Evolutionary conservation across 371 early-diverging fungal genomes (phyloP).

Genomic region (Paraphysoderma sedebokerense): DNA sequence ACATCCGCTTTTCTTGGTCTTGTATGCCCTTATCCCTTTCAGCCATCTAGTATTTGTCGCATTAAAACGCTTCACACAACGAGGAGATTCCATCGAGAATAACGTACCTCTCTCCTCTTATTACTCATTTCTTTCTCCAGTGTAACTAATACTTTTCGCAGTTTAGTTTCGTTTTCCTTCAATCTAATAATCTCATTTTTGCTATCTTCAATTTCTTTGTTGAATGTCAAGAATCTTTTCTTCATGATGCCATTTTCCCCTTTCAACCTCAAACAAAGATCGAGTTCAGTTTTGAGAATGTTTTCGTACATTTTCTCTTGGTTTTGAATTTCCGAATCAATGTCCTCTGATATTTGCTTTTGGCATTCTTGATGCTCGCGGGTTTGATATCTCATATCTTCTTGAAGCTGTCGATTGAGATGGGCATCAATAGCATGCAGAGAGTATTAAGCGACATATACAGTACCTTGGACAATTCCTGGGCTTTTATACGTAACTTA

Average conservation of each 20-base stretch:
- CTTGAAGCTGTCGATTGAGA: not conserved
- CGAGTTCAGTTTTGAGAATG: slow-evolving; percentile 15
- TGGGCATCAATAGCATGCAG: too few relatives aligned
- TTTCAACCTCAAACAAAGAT: slow-evolving; percentile 10
- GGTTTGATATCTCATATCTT: slow-evolving; percentile 1
- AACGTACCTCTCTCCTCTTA: too few relatives aligned
- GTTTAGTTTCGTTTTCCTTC: too few relatives aligned
- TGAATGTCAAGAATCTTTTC: slow-evolving; percentile 11
- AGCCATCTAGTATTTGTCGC: too few relatives aligned
- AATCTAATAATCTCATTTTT: slow-evolving; percentile 16
- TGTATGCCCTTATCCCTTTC: slow-evolving; percentile 32
- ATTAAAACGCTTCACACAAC: too few relatives aligned
- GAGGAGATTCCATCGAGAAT: too few relatives aligned
- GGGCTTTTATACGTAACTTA: not conserved
- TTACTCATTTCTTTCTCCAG: too few relatives aligned
- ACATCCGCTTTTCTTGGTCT: slow-evolving; percentile 33
- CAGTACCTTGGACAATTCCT: slow-evolving; percentile 4
- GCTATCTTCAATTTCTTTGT: slow-evolving; percentile 19
- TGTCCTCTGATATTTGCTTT: slow-evolving; percentile 16
- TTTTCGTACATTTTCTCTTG: slow-evolving; percentile 14
- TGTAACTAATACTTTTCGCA: too few relatives aligned
- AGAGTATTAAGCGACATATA: not conserved
- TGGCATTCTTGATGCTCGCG: slow-evolving; percentile 4
- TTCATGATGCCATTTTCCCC: slow-evolving; percentile 20
- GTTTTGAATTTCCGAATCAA: slow-evolving; percentile 15